These are phyloP conservation scores for Alternaria gansuensis DNA, from an alignment of 2,329 filamentous ascomycete genomes.

Conservation along the genomic window DNA sequence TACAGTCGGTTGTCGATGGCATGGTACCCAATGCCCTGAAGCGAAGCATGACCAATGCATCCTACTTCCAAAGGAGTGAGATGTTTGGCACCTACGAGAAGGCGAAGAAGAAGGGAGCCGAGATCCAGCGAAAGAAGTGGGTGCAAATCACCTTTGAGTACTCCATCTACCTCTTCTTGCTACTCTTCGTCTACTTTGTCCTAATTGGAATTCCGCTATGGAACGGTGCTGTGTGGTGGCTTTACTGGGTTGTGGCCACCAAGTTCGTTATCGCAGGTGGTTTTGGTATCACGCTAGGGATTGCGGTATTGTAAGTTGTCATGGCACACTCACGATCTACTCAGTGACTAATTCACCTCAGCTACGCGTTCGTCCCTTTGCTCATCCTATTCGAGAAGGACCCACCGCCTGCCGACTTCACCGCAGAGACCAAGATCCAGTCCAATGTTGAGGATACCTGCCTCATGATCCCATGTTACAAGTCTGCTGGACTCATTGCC, in stretches of 20 bases:
- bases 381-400: constrained; percentile 48
- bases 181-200: constrained; percentile 58
- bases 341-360: constrained; percentile 9
- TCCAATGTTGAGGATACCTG: constrained; percentile 41
- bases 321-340: constrained; percentile 47
- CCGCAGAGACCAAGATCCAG: constrained; percentile 36
- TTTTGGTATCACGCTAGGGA: constrained; percentile 52
- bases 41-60: constrained; percentile 30
- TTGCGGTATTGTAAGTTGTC: constrained; percentile 29
- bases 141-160: constrained; percentile 53
- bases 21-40: constrained; percentile 29
- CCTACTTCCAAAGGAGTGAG: constrained; percentile 27
- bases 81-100: constrained; percentile 37
- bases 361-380: constrained; percentile 44
- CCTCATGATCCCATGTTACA: constrained; percentile 28
- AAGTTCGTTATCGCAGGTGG: constrained; percentile 55
- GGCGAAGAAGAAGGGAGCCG: constrained; percentile 32
- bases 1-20: constrained; percentile 30
- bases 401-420: constrained; percentile 32
- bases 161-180: constrained; percentile 47
- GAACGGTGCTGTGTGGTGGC: constrained; percentile 51
- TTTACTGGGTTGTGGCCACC: constrained; percentile 28
- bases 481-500: constrained; percentile 25
- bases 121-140: constrained; percentile 47
- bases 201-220: constrained; percentile 58